phyloP scores from a whole-genome alignment of 257 asterid genomes.

The Anisodus tanguticus region DNA sequence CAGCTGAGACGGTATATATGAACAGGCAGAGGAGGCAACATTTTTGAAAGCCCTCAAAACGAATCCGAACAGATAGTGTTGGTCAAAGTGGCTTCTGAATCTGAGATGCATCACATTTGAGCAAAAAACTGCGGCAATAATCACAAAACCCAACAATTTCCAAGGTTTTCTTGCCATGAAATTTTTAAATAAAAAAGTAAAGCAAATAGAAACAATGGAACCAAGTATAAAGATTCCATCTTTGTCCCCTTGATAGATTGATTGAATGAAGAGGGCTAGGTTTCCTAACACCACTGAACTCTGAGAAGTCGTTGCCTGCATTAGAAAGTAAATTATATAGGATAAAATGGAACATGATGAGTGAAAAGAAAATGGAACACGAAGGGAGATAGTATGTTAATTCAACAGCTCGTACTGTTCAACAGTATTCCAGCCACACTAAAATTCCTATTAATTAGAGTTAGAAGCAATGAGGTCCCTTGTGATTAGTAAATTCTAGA shows the following conservation, averaged over 20 bases:
- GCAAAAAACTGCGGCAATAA: not conserved
- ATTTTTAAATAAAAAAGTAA: constrained; percentile 34
- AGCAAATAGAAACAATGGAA: not conserved
- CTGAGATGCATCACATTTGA: constrained; percentile 23
- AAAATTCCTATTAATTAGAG: not conserved
- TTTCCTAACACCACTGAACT: not conserved
- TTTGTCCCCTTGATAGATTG: constrained; percentile 1
- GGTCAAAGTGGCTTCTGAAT: constrained; percentile 15
- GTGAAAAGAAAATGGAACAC: not conserved
- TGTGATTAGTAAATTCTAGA: too few species aligned
- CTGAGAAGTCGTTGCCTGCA: constrained; percentile 28
- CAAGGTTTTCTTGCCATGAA: constrained; percentile 19
- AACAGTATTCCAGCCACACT: not conserved
- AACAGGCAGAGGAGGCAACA: constrained; percentile 33
- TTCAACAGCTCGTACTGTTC: not conserved
- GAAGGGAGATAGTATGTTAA: not conserved
- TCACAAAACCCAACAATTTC: constrained; percentile 17
- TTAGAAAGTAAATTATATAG: not conserved
- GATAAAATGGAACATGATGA: not conserved
- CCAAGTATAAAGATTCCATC: not conserved
- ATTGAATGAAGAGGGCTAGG: constrained; percentile 14
- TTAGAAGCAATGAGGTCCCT: not conserved
- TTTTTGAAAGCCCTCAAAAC: constrained; percentile 31
- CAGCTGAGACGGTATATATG: constrained; percentile 9
- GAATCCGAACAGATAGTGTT: constrained; percentile 32